A percentile compares a stretch with the other conserved stretches of the same genome.
Conservation (phyloP, 2,329 filamentous ascomycete genomes). For the Immersiporthe knoxdaviesiana region DNA sequence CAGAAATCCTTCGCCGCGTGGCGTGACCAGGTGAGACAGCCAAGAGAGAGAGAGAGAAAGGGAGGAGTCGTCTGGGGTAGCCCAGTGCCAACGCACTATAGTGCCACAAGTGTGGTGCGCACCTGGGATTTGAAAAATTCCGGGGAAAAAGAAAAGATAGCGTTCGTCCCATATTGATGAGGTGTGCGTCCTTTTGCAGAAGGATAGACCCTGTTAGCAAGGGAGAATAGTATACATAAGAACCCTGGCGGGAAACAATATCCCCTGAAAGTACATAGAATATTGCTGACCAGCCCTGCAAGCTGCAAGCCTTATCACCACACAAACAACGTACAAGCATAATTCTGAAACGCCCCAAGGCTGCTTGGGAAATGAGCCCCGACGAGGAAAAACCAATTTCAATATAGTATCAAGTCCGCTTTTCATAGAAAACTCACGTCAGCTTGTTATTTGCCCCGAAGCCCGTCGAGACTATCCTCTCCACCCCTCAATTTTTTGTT, state of each 20-base stretch:
- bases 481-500: background rate
- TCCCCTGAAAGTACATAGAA: background rate
- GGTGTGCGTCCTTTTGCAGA: background rate
- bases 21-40: background rate
- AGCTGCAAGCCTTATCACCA: background rate
- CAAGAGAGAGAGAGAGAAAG: too few species aligned
- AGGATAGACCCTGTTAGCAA: background rate
- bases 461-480: background rate
- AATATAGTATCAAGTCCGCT: conserved; percentile 2
- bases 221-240: background rate
- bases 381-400: background rate
- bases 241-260: background rate
- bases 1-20: background rate
- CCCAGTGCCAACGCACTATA: too few species aligned
- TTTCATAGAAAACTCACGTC: conserved; percentile 3
- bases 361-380: background rate
- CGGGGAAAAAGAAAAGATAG: conserved; percentile 2
- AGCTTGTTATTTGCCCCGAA: background rate
- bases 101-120: too few species aligned
- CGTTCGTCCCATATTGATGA: conserved; percentile 10
- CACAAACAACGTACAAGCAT: background rate
- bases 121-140: background rate
- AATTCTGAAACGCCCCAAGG: background rate
- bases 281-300: background rate
- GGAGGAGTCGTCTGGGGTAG: background rate